Evolutionary conservation across 257 asterid species (phyloP), one percentile per base, ranked within the genome.

Genomic region (Catharanthus roseus): DNA sequence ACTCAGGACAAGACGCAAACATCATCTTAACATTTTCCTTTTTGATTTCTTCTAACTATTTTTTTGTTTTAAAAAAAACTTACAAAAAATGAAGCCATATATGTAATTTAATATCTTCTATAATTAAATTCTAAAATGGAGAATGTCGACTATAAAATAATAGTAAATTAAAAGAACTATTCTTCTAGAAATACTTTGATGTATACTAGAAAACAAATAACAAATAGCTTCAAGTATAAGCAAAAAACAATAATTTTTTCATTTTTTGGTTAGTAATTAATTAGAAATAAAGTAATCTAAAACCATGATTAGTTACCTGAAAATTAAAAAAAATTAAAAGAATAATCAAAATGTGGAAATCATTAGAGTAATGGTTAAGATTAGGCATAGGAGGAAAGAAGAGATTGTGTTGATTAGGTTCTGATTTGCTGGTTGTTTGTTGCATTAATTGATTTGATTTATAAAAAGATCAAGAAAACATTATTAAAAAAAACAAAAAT

Each of bases 381-480:
- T 28, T 31, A 47, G 31, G 64, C 41, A 47, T 50, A 49, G 76
- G 78, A 76, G 78, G 72, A 79, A 84, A 78, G 76, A 74, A 68
- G 81, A 83, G 84, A 81, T 81, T 77, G 41, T 81, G 84, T 76
- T 83, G 76, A 81, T 74, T 76, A 72, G 77, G 65, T 70, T 61
- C 12, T 54, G 80, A 78, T 76, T 74, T 78, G 67, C 73, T 69
- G 80, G n/a, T 74, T 77, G 71, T 77, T 72, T 66, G 70, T 65
- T 58, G 75, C 60, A 67, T 68, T 61, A 61, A 61, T 61, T 68
- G 80, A 78, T 84, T 77, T 77, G 82, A 81, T 72, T 57, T 75
- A 38, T 31, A 49, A 53, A 16, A 67, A 79, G 42, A 23, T 0
- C 42, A 38, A 38, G 42, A 58, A 58, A 33, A 29, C 13, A 58